Percentiles rank a stretch among this genome's conserved stretches.
Evolutionary conservation across 2,329 filamentous ascomycete genomes (phyloP).

Genomic region (Neospermospora avenae): DNA sequence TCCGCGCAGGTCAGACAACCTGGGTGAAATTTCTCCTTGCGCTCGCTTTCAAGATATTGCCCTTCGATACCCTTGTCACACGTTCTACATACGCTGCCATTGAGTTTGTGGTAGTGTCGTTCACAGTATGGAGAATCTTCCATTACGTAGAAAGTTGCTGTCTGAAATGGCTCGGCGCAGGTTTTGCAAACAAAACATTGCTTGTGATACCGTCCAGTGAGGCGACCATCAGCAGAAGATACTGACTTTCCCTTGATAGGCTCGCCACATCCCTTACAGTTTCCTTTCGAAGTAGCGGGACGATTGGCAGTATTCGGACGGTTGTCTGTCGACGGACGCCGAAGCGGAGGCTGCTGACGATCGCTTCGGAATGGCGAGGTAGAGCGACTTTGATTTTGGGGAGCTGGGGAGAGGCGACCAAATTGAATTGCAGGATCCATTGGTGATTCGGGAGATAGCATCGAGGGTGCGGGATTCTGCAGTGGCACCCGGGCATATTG

Average conservation of each 20-base stretch:
- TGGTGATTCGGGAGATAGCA: constrained; percentile 41
- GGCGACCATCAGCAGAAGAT: constrained; percentile 85
- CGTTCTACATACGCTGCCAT: constrained; percentile 76
- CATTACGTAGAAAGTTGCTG: constrained; percentile 89
- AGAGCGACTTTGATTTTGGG: constrained; percentile 12
- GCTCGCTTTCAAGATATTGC: constrained; percentile 83
- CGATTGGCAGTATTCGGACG: constrained; percentile 15
- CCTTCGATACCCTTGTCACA: constrained; percentile 90
- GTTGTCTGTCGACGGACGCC: constrained; percentile 2
- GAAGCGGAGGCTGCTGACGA: constrained; percentile 5
- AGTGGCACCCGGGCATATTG: constrained; percentile 17
- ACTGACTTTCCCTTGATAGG: constrained; percentile 87
- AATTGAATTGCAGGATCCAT: constrained; percentile 44
- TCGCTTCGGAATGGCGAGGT: constrained; percentile 14
- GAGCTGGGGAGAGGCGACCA: constrained; percentile 38
- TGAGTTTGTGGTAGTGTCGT: constrained; percentile 87
- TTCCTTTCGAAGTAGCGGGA: constrained; percentile 45
- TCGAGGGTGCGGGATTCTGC: constrained; percentile 14
- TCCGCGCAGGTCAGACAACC: constrained; percentile 81
- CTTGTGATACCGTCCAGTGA: constrained; percentile 94
- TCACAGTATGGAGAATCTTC: constrained; percentile 86
- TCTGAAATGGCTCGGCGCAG: constrained; percentile 77
- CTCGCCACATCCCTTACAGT: constrained; percentile 78
- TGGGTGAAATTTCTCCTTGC: constrained; percentile 76
- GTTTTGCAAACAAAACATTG: constrained; percentile 89